Conservation (phyloP, 108 stramenopile genomes). For the Parmales sp. region DNA sequence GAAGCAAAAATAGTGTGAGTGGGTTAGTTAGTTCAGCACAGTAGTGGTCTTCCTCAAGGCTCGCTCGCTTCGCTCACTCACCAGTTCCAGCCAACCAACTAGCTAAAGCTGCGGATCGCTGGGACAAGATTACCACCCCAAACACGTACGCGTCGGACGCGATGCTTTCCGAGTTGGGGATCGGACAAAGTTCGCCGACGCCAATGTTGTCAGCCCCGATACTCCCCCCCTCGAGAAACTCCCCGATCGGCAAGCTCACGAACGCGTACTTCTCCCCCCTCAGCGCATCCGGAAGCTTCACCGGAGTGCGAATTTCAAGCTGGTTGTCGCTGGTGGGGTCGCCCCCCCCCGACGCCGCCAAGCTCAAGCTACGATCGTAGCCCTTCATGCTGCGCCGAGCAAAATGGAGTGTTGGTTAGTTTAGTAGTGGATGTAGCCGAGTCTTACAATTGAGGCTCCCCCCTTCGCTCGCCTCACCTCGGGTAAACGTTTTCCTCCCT, state of each 20-base stretch:
- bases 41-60: too few relatives aligned
- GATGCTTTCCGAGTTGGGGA: conserved; percentile 27
- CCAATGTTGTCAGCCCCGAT: conserved; percentile 65
- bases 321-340: too few relatives aligned
- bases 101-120: conserved; percentile 70
- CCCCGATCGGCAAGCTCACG: conserved; percentile 74
- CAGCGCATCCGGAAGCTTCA: conserved; percentile 82
- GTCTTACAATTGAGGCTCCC: too few relatives aligned
- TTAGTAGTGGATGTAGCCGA: too few relatives aligned
- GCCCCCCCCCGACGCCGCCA: neutral
- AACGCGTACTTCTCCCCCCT: conserved; percentile 94
- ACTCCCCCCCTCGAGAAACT: conserved; percentile 71
- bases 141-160: conserved; percentile 83
- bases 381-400: too few relatives aligned
- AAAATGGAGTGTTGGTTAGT: too few relatives aligned
- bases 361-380: neutral
- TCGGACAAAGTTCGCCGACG: conserved; percentile 62
- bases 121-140: conserved; percentile 77
- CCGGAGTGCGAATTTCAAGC: conserved; percentile 75
- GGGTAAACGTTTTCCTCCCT: conserved; percentile 33
- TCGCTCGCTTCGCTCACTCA: too few relatives aligned
- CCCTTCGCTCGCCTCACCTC: too few relatives aligned
- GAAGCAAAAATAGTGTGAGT: too few relatives aligned
- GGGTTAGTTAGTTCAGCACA: too few relatives aligned
- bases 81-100: conserved; percentile 84